Base-by-base conservation (phyloP, 176 grass and related monocot species). In the Dactylis glomerata region DNA sequence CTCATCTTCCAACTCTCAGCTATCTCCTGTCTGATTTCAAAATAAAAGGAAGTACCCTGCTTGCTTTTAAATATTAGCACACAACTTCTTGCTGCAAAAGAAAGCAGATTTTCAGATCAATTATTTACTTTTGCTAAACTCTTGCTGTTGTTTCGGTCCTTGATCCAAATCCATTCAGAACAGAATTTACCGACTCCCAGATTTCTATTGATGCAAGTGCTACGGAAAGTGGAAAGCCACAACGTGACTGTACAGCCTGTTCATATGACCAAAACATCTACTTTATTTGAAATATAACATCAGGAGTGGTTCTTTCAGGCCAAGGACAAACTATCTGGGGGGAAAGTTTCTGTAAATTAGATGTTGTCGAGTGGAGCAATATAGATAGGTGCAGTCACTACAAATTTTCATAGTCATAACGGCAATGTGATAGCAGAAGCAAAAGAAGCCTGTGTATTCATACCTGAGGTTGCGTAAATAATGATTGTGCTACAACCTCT, bases 401-500 rank as follows among this genome's bases (percentile, higher is more conserved):
- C 51, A 54, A 22, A 22, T 54, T 54, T 54, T 19, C 49, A 51
- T 51, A 51, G 41, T 10, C 41, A 44, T 44, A 44, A 44, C 16
- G 51, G 51, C 51, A 54, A n/a, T 22, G 51, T 54, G 19, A 54
- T 51, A 17, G 16, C 49, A 51, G 49, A 51, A 51, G 17, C 49
- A 51, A 51, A 51, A 51, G 49, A 51, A 51, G n/a, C 51, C 20
- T 20, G 20, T 54, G 22, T 54, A 22, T 20, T 54, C 51, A 54
- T 54, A 54, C 51, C 50, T 54, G 51, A 54, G 51, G 51, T 54
- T 54, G 51, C 51, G 15, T 54, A 54, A 54, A 54, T 1, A 76
- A 76, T 76, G 16, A 49, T 16, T 67, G 36, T 10, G 5, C 76
- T 80, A 84, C 34, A 84, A 45, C 36, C 78, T 89, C 2, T 65